Evolutionary conservation across 1,284 basidiomycete species (phyloP), one percentile per base, ranked within the genome.

Genomic region (Leucoagaricus sp.): DNA sequence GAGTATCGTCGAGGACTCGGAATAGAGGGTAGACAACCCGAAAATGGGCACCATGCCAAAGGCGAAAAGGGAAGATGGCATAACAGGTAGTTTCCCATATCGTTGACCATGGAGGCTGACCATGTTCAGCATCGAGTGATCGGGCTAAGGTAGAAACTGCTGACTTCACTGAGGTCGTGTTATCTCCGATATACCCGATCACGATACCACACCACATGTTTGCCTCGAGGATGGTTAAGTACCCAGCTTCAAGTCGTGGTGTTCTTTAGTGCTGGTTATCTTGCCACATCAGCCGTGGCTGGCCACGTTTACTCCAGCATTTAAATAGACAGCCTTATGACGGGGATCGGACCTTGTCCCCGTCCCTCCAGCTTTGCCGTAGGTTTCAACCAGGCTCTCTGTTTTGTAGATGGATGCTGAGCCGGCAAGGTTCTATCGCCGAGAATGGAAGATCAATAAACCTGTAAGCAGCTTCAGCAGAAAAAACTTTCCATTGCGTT

Each of bases 361-460:
- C 15, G n/a, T 44, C 15, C 13, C 41, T 34, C 15, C 36, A 34
- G 9, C 19, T 17, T 33, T 25, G 21, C 42, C 28, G 51, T 33
- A 26, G 21, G 42, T 13, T 53, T 46, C 41, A 53, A 42, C 51
- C 51, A 41, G 40, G 21, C 17, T 19, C n/a, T 1, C 13, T 12
- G 19, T 33, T 19, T 29, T 53, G 19, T 2, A 15, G 19, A 53
- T 53, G 51, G 51, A 53, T 26, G 31, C 26, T 10, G 33, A 46
- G 10, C 51, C 26, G 41, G 25, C 29, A 46, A 53, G 51, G 31
- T 42, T 36, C 23, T 53, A 53, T 21, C 29, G 7, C 13, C 42
- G 51, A 21, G 51, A 53, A 21, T 53, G 51, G 51, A 53, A 45
- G 21, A 26, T 19, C 23, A 53, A 53, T 26, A 53, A 53, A 36